Base-by-base conservation (phyloP, 2,329 filamentous ascomycete genomes). In the Alternaria arbusti region DNA sequence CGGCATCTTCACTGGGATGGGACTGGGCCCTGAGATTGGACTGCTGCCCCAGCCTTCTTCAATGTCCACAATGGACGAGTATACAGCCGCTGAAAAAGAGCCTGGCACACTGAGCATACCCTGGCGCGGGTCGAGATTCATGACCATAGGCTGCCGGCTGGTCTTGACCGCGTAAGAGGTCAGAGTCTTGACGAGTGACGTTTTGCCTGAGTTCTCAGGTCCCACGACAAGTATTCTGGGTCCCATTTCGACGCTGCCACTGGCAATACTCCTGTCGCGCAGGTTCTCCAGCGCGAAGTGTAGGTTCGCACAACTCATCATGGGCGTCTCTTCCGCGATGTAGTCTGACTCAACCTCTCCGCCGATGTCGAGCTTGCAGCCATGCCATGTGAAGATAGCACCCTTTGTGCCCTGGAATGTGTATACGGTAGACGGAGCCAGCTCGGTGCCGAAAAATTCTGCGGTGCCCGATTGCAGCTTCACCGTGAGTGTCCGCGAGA, bases 401-500 rank as follows among this genome's bases (percentile, higher is more conserved):
- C 92, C 91, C 83, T 96, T 96, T 70, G 87, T 88, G 59, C 93
- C 92, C 49, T 87, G 86, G 80, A 99, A 95, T 30, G 86, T 90
- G 83, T 98, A 98, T 10, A 88, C 86, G 55, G 91, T 91, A 60
- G 91, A 91, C 10, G 88, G 86, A 11, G 94, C 94, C 46, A 99
- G 90, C 82, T 99, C 96, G 59, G 95, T 94, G 77, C 96, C 96
- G 78, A 98, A 97, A 75, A 97, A 89, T 80, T 99, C 96, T 52
- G 95, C 96, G 1, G 90, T 93, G 65, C 96, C 96, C 32, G 87
- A 88, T 59, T 93, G 82, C 25, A 98, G 85, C 83, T 94, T 81
- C 70, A 85, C 74, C 12, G 73, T 74, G 32, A 81, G 69, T 17
- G 71, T 70, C 26, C 71, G 72, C 2, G 69, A 62, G 72, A 80